These are phyloP conservation scores for Solanum ossicruentum DNA, from an alignment of 257 asterid genomes.

Conservation along the genomic window DNA sequence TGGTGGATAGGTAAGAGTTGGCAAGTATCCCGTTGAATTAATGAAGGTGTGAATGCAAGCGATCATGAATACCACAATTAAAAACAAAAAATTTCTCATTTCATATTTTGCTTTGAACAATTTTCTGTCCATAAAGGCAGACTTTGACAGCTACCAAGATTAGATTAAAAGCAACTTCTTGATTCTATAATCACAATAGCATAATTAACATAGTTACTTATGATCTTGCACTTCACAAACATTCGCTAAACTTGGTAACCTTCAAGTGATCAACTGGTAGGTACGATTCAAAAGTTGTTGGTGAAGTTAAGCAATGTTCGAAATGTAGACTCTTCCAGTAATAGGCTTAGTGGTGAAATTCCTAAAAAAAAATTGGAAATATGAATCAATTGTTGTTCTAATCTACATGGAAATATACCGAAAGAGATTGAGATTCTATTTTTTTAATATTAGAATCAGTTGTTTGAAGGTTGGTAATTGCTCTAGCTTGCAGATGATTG, in stretches of 20 bases:
- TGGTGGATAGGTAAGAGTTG: too few relatives aligned
- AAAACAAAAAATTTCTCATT: too few relatives aligned
- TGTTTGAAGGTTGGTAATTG: constrained; percentile 75
- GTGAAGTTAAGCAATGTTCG: constrained; percentile 26
- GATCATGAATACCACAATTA: too few relatives aligned
- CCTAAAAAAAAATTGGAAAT: constrained; percentile 49
- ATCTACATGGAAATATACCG: constrained; percentile 43
- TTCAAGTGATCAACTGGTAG: constrained; percentile 49
- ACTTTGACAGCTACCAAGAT: too few relatives aligned
- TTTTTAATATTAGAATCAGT: constrained; percentile 51
- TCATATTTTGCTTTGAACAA: too few relatives aligned
- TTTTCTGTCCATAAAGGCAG: too few relatives aligned
- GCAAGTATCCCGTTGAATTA: too few relatives aligned
- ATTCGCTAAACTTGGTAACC: constrained; percentile 23
- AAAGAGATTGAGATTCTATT: constrained; percentile 53
- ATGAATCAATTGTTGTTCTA: constrained; percentile 31
- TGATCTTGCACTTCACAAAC: too few relatives aligned
- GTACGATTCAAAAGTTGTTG: constrained; percentile 47
- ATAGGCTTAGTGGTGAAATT: constrained; percentile 50
- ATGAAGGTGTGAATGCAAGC: too few relatives aligned
- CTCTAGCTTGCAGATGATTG: constrained; percentile 57
- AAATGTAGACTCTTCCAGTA: constrained; percentile 58
- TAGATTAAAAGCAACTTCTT: too few relatives aligned
- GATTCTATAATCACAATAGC: too few relatives aligned
- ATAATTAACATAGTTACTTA: too few relatives aligned